Conservation (phyloP, 2,329 filamentous ascomycete species). For the Amylocarpus encephaloides region DNA sequence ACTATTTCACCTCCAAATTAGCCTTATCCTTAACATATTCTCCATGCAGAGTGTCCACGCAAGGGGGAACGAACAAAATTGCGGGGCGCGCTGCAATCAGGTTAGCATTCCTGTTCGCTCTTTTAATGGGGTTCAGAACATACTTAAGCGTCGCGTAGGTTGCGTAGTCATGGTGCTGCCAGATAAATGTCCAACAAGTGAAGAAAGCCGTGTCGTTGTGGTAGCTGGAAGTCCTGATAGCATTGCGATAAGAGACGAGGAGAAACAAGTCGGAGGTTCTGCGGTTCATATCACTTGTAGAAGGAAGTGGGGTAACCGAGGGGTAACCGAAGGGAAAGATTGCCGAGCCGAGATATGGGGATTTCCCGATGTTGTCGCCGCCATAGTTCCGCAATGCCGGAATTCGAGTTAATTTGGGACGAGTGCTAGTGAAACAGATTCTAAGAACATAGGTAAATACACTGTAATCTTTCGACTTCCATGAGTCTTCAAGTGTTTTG, state of each 20-base stretch:
- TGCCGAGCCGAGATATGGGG: not conserved
- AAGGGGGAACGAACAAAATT: constrained; percentile 19
- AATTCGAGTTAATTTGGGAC: not conserved
- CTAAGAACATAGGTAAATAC: no score
- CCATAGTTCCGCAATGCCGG: not conserved
- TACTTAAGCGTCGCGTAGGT: constrained; percentile 18
- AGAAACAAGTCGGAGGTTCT: not conserved
- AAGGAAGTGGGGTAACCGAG: constrained; percentile 3
- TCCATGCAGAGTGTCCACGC: not conserved
- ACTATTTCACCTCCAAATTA: not conserved
- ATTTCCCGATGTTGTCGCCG: not conserved
- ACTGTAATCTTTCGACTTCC: no score
- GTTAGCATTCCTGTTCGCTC: constrained; percentile 2
- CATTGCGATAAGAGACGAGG: not conserved
- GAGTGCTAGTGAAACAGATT: no score
- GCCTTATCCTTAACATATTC: not conserved
- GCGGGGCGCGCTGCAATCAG: constrained; percentile 16
- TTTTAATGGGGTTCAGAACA: constrained; percentile 5
- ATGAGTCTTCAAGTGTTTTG: no score
- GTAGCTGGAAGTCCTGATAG: not conserved
- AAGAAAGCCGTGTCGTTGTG: not conserved
- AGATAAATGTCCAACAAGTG: not conserved
- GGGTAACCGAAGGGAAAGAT: constrained; percentile 4
- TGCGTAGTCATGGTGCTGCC: constrained; percentile 13
- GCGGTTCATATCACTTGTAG: not conserved